Conservation (phyloP, 768 basidiomycete species). For the Kwoniella europaea region DNA sequence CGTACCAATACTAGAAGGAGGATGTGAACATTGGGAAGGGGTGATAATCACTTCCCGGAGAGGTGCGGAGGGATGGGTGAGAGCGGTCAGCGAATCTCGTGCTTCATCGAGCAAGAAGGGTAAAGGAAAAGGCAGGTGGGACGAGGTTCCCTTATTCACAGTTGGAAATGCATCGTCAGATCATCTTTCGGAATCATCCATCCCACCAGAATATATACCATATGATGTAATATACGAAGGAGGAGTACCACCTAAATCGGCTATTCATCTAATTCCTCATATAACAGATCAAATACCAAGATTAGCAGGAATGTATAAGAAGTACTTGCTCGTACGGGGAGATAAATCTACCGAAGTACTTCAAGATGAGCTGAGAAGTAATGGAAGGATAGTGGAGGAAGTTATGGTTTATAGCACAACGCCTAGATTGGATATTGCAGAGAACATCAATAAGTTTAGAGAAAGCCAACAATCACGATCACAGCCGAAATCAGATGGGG, state of each 20-base stretch:
- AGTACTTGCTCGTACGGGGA: slow-evolving; percentile 16
- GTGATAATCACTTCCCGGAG: slow-evolving; percentile 19
- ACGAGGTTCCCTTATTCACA: slow-evolving; percentile 12
- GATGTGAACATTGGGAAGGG: slow-evolving; percentile 15
- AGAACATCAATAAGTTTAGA: slow-evolving; percentile 2
- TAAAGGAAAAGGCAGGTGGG: slow-evolving; percentile 19
- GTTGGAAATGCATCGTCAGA: slow-evolving; percentile 13
- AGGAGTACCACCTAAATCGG: slow-evolving; percentile 11
- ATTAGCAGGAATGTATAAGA: background rate
- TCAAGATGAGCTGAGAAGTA: slow-evolving; percentile 3
- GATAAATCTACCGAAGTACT: slow-evolving; percentile 17
- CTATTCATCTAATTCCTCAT: background rate
- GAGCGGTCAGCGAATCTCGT: slow-evolving; percentile 3
- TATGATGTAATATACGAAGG: background rate
- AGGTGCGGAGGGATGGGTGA: slow-evolving; percentile 27
- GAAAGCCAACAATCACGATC: background rate
- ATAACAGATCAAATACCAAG: slow-evolving; percentile 8
- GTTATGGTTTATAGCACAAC: slow-evolving; percentile 14
- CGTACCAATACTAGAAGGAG: slow-evolving; percentile 1
- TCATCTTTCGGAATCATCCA: background rate
- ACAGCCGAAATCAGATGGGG: background rate
- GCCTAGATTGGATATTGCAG: background rate
- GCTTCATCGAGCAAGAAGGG: background rate
- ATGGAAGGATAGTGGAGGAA: slow-evolving; percentile 12
- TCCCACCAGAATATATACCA: slow-evolving; percentile 10